Evolutionary conservation across 1,139 yeast genomes (phyloP), one percentile per base, ranked within the genome.

Genomic region (Candida sanyaensis): DNA sequence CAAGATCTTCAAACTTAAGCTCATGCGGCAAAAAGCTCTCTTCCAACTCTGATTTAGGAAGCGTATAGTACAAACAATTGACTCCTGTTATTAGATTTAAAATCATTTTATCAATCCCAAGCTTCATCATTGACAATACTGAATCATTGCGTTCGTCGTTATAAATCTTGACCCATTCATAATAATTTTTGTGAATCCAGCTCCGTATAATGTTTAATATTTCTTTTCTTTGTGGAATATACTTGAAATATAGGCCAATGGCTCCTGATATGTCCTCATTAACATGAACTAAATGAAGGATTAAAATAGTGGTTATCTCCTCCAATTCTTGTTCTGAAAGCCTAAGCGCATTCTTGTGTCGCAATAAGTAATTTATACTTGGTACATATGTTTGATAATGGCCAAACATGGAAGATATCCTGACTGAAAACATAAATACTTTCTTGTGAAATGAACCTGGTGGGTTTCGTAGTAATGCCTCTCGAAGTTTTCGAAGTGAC

Each of bases 371-470:
- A 37, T 62, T 62, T 6, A 81, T 75, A 43, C 83, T 70, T 1
- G 88, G 86, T 1, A 83, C 52, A 54, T 81, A 83, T 0, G 87
- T 78, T 51, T 81, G 83, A 54, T 79, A 77, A 53, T 79, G 80
- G 2, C 82, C 82, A 5, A 75, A 61, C 4, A 72, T 64, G 0
- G 80, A 63, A 0, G 83, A 65, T 4, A 80, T 65, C 42, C 83
- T 59, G 5, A 78, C 68, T 0, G 86, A 81, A 47, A 72, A 75
- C 40, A 82, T 50, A 54, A 73, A 79, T n/a, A 83, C 86, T 13
- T 66, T 59, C 43, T 70, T 70, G 13, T 74, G 57, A 50, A 82
- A 81, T 1, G 66, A 67, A 43, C 71, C 72, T 0, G 78, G 69
- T 8, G 54, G 52, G 5, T 55, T 45, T 44, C 58, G 61, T n/a